Evolutionary conservation across 2,329 filamentous ascomycete genomes (phyloP), one percentile per base, ranked within the genome.

Genomic region (Fusarium odoratissimum): DNA sequence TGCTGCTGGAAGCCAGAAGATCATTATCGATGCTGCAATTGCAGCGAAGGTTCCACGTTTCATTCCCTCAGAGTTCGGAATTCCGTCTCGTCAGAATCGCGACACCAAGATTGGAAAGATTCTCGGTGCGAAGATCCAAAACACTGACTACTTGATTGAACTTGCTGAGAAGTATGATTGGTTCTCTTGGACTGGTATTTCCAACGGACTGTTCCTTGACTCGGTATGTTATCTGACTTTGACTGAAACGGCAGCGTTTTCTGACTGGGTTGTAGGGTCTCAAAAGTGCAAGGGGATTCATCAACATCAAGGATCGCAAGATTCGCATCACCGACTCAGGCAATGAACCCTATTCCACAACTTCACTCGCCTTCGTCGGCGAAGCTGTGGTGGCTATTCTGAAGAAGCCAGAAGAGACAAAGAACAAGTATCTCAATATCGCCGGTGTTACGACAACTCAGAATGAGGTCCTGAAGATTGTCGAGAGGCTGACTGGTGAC

Each of bases 61-160:
- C 1, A 63, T 68, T 6, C 65, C 65, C 0, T 68, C 65, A 0
- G 65, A 68, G 4, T 68, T 68, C 9, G 65, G 65, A 16, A 33
- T 68, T 5, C 64, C 64, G 2, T 67, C 64, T 17, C 63, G 55
- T 5, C 33, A 51, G 10, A 56, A 68, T 3, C 25, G 64, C 5
- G 33, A 68, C 1, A 51, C 30, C 7, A 68, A 68, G 17, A 68
- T 68, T 5, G 63, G 63, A 2, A 54, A 41, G 2, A 48, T 67
- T 8, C 30, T 67, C 3, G 3, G 25, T 2, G 51, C 46, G 1
- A 67, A 67, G 41, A 23, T 67, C 0, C 16, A 42, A 8, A 67
- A 67, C 9, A 67, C 63, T 13, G 63, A 67, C 35, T 67, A 67
- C 21, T 31, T 67, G 37, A 44, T 67, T 25, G 46, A 67, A 10